These are phyloP conservation scores for Beauveria pseudobassiana DNA, from an alignment of 2,329 filamentous ascomycete species.

Conservation along the genomic window DNA sequence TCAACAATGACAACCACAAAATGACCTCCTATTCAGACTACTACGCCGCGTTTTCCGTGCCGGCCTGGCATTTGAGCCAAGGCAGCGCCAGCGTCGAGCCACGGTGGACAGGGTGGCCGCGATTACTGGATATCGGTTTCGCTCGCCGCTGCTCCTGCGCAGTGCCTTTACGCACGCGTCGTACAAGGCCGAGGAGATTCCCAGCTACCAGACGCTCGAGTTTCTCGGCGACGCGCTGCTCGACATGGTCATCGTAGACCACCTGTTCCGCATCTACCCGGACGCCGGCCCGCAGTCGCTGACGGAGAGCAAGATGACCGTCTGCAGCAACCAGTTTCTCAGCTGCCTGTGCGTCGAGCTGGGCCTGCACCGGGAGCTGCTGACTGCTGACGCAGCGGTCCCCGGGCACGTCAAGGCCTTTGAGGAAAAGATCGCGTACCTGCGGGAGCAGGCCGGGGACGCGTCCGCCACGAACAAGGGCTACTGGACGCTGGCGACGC, in stretches of 20 bases:
- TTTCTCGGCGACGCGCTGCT: conserved; percentile 86
- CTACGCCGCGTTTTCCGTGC: conserved; percentile 57
- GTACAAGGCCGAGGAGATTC: conserved; percentile 72
- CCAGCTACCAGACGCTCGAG: conserved; percentile 84
- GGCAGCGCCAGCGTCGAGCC: conserved; percentile 57
- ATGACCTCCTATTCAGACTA: conserved; percentile 70
- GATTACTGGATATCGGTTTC: conserved; percentile 57
- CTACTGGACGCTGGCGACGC: conserved; percentile 59
- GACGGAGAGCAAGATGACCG: conserved; percentile 98
- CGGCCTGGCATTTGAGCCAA: conserved; percentile 58
- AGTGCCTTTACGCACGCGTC: conserved; percentile 88
- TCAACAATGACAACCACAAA: conserved; percentile 60
- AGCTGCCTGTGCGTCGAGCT: conserved; percentile 73
- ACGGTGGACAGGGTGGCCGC: conserved; percentile 57
- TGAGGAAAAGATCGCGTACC: conserved; percentile 50
- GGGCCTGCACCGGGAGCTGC: conserved; percentile 68
- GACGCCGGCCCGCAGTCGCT: conserved; percentile 88
- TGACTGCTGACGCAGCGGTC: conserved; percentile 37
- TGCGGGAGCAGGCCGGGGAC: conserved; percentile 30
- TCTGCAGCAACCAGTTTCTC: conserved; percentile 94
- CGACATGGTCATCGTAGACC: conserved; percentile 77
- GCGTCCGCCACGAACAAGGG: conserved; percentile 31
- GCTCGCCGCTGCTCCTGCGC: conserved; percentile 64
- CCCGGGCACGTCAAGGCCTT: conserved; percentile 44
- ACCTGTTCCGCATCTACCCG: conserved; percentile 70